Base-by-base conservation (phyloP, 169 alveolate species). In the Plasmodium reichenowi region DNA sequence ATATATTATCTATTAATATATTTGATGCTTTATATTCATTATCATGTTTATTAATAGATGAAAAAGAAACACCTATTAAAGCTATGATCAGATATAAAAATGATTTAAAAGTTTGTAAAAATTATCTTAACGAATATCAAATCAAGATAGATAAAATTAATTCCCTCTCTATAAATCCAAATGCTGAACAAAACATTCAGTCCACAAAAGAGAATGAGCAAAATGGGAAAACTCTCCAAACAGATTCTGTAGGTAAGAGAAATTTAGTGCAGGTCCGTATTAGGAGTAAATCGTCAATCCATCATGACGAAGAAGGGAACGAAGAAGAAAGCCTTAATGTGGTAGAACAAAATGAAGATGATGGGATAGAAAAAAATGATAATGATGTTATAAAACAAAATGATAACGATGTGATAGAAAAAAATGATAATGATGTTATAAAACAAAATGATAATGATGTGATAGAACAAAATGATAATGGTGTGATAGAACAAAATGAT, bases 61-160 rank as follows among this genome's bases (percentile, higher is more conserved):
- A 83, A n/a, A 83, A 70, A 52, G 91, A 83, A 43, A 83, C 91
- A 4, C 91, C 91, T 7, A 56, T 83, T 47, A 83, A 83, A 56
- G 91, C 91, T 15, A 83, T 83, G 91, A 38, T 83, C 2, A 67
- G 91, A 58, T 83, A 83, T 62, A 83, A 83, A 63, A 83, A 26
- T 12, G 91, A 83, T 83, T 56, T 83, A 52, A 67, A 83, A 60
- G 26, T 59, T 4, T 83, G 86, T 59, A 83, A 70, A 50, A 68
- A 60, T 38, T 70, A 70, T 50, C 20, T 83, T 22, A 83, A 67
- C 29, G 74, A 83, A 17, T 83, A 73, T 64, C 45, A 83, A 83
- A 64, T 29, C 0, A 78, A 78, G 20, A 43, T 78, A 66, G 71
- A 74, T 20, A 74, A 20, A 60, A 60, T 74, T 26, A 74, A 50